These are phyloP conservation scores for Fraxinus ornus DNA, from an alignment of 305 asterid genomes.

Conservation along the genomic window DNA sequence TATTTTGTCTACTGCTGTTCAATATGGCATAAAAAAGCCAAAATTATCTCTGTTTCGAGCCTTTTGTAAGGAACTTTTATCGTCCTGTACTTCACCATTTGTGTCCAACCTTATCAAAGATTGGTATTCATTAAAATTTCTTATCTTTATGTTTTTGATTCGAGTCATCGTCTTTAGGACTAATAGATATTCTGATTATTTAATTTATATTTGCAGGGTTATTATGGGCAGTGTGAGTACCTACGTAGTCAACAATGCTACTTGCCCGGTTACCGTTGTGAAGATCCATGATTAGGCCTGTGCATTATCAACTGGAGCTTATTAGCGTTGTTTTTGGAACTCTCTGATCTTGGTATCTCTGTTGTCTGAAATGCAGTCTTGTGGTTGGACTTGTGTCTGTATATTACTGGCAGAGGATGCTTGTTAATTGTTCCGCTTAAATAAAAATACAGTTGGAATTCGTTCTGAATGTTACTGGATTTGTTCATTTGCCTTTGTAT, in stretches of 20 bases:
- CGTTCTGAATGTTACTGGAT: neutral
- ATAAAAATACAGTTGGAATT: neutral
- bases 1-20: neutral
- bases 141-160: neutral
- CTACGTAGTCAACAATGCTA: slow-evolving; percentile 66
- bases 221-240: slow-evolving; percentile 84
- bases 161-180: neutral
- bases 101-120: neutral
- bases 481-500: no score
- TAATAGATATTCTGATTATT: slow-evolving; percentile 3
- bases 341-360: neutral
- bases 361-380: slow-evolving; percentile 19
- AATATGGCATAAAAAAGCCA: neutral
- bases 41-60: neutral
- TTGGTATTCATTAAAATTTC: neutral
- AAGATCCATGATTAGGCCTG: slow-evolving; percentile 41
- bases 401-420: neutral
- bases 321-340: slow-evolving; percentile 9
- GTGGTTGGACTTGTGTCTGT: slow-evolving; percentile 12
- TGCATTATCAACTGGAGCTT: slow-evolving; percentile 4
- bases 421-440: neutral
- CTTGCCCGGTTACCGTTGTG: slow-evolving; percentile 75
- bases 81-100: neutral
- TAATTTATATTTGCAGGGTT: slow-evolving; percentile 46
- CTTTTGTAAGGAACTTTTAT: neutral